Evolutionary conservation across 2,329 filamentous ascomycete genomes (phyloP).

Genomic region (Intubia oerlemansii): DNA sequence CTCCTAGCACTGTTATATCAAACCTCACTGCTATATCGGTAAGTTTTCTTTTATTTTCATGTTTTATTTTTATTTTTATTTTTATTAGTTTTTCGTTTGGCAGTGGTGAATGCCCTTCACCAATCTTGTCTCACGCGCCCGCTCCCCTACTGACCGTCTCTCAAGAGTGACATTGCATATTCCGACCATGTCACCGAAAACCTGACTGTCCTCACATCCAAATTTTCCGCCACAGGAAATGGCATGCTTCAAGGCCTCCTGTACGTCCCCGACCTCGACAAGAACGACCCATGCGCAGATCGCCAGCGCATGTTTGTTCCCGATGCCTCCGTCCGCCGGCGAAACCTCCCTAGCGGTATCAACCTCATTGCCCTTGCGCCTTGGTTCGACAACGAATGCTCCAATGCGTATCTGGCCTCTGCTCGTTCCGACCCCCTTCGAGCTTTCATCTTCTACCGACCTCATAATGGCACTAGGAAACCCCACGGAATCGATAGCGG

Average conservation of each 20-base stretch:
- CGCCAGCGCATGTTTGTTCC: slow-evolving; percentile 47
- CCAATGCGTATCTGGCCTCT: slow-evolving; percentile 45
- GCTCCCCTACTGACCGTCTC: too few species aligned
- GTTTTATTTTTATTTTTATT: neutral
- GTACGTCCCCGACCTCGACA: slow-evolving; percentile 55
- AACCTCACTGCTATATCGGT: slow-evolving; percentile 36
- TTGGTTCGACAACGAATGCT: slow-evolving; percentile 60
- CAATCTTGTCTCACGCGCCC: neutral
- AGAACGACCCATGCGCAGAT: slow-evolving; percentile 38
- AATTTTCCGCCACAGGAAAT: slow-evolving; percentile 35
- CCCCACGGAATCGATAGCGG: slow-evolving; percentile 44
- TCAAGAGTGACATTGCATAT: slow-evolving; percentile 28
- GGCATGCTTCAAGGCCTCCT: slow-evolving; percentile 55
- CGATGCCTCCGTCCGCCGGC: slow-evolving; percentile 47
- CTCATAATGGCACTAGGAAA: slow-evolving; percentile 29
- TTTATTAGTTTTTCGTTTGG: too few species aligned
- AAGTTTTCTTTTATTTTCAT: slow-evolving; percentile 11
- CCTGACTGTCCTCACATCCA: slow-evolving; percentile 57
- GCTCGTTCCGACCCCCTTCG: slow-evolving; percentile 36
- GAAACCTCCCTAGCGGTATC: slow-evolving; percentile 47
- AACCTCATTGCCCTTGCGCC: slow-evolving; percentile 66
- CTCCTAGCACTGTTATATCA: slow-evolving; percentile 30
- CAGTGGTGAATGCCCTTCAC: too few species aligned
- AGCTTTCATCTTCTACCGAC: slow-evolving; percentile 41
- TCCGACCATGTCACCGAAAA: slow-evolving; percentile 29